phyloP scores from a whole-genome alignment of 495 filamentous ascomycete species.

The Annulohypoxylon nitens region DNA sequence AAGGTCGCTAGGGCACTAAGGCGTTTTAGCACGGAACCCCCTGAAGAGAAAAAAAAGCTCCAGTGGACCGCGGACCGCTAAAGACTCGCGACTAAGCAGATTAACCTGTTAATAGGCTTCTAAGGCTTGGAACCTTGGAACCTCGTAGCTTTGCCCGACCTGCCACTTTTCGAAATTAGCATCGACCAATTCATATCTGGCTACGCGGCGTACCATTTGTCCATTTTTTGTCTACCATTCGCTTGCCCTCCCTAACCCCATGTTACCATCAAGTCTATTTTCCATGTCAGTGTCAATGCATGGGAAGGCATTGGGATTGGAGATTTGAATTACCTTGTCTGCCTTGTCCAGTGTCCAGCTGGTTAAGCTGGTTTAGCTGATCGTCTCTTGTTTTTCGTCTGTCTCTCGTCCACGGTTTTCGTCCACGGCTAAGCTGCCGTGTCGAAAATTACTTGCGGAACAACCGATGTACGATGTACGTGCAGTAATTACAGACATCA shows the following conservation, averaged over 20 bases:
- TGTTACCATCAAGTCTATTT: constrained; percentile 15
- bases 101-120: not conserved
- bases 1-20: not conserved
- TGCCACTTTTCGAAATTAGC: constrained; percentile 46
- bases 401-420: not conserved
- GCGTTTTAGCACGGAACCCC: not conserved
- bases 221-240: constrained; percentile 41
- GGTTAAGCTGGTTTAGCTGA: not conserved
- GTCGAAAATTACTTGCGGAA: constrained; percentile 43
- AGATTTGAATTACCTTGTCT: constrained; percentile 22
- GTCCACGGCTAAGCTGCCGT: constrained; percentile 36
- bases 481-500: constrained; percentile 25
- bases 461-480: constrained; percentile 34
- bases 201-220: constrained; percentile 26
- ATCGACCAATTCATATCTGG: constrained; percentile 36
- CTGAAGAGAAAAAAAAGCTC: constrained; percentile 7
- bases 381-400: not conserved
- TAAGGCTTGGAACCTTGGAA: constrained; percentile 14
- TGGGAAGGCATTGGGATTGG: constrained; percentile 36
- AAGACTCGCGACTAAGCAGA: not conserved
- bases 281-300: constrained; percentile 23
- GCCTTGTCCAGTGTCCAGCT: constrained; percentile 13
- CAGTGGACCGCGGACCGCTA: constrained; percentile 8
- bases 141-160: constrained; percentile 23
- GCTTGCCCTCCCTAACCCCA: constrained; percentile 42